phyloP scores from a whole-genome alignment of 257 asterid species.

The Craterostigma plantagineum region DNA sequence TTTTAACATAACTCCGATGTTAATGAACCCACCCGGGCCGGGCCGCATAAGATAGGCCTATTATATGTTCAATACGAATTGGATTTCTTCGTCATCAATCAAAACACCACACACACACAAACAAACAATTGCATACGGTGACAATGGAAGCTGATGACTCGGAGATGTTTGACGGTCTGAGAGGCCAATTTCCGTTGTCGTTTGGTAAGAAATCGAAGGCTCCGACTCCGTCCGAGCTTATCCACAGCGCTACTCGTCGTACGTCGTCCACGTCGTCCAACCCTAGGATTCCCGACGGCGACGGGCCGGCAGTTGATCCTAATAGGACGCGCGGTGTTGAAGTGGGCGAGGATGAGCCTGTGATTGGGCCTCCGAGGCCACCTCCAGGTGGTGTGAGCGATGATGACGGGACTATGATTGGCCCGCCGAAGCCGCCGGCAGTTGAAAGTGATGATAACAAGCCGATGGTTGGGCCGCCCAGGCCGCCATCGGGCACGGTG shows the following conservation, averaged over 20 bases:
- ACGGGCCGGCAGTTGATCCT: too few species aligned
- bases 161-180: constrained; percentile 49
- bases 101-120: too few species aligned
- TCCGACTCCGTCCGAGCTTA: constrained; percentile 37
- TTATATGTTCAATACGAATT: too few species aligned
- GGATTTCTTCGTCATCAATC: too few species aligned
- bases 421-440: constrained; percentile 2
- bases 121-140: too few species aligned
- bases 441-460: constrained; percentile 16
- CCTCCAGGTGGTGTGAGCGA: constrained; percentile 1
- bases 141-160: constrained; percentile 27
- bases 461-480: constrained; percentile 37
- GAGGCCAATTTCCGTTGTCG: constrained; percentile 59
- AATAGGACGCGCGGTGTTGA: background rate
- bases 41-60: too few species aligned
- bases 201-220: constrained; percentile 76
- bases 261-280: constrained; percentile 7
- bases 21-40: too few species aligned
- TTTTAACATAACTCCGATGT: too few species aligned
- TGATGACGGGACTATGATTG: constrained; percentile 3
- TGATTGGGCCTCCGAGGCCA: constrained; percentile 4
- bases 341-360: background rate
- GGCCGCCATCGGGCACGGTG: constrained; percentile 20
- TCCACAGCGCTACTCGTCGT: constrained; percentile 85
- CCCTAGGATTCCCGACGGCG: background rate